Conservation (phyloP, 2,329 filamentous ascomycete genomes). For the Fusarium tricinctum region DNA sequence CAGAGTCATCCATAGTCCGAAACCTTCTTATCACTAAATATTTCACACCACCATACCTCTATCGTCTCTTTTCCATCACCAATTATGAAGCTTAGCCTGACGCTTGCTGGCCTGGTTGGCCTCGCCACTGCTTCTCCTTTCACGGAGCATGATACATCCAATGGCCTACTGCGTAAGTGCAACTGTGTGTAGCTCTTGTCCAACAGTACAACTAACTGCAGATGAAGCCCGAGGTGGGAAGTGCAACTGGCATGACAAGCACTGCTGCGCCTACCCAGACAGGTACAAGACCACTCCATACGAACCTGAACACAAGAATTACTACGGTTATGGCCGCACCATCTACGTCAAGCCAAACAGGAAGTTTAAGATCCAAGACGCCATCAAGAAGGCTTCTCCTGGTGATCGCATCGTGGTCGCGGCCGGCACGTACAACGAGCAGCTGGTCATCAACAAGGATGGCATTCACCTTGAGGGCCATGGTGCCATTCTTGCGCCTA, state of each 20-base stretch:
- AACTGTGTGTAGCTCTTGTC: rapidly evolving
- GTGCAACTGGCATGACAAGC: conserved; percentile 37
- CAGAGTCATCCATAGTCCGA: background rate
- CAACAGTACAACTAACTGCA: background rate
- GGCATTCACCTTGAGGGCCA: conserved; percentile 53
- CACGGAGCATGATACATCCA: conserved; percentile 15
- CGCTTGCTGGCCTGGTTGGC: conserved; percentile 17
- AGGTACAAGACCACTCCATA: conserved; percentile 4
- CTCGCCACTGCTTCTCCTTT: conserved; percentile 30
- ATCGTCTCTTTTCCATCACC: background rate
- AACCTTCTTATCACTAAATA: background rate
- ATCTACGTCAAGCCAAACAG: conserved; percentile 35
- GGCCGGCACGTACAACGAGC: conserved; percentile 53
- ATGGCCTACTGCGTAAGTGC: conserved; percentile 22
- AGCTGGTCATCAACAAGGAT: conserved; percentile 54
- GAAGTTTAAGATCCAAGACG: conserved; percentile 54
- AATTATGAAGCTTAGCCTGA: conserved; percentile 31
- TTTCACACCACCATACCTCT: background rate
- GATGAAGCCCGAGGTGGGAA: conserved; percentile 16
- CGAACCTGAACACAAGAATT: background rate
- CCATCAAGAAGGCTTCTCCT: conserved; percentile 47
- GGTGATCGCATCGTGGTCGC: conserved; percentile 54
- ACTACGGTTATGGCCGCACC: conserved; percentile 25
- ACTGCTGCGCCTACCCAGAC: conserved; percentile 26
- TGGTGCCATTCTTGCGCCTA: conserved; percentile 47